A percentile compares a stretch with the other conserved stretches of the same genome.
phyloP scores from a whole-genome alignment of 2,329 filamentous ascomycete species.

The Didymella keratinophila region DNA sequence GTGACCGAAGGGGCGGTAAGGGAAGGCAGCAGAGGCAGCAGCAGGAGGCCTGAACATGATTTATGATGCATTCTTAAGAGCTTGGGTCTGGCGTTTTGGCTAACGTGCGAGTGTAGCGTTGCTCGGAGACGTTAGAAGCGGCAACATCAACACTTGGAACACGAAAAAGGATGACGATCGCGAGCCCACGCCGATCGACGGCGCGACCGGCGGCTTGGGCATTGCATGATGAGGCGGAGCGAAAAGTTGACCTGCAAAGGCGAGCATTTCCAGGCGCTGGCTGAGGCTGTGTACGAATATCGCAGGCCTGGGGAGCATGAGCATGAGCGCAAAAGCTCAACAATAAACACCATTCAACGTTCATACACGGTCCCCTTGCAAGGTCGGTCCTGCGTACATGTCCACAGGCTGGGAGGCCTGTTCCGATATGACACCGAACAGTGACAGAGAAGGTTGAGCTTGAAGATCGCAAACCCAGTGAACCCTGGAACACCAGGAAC shows the following conservation, averaged over 20 bases:
- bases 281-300: conserved; percentile 24
- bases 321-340: conserved; percentile 25
- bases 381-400: no score
- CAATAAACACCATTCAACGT: conserved; percentile 20
- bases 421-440: no score
- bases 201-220: conserved; percentile 7
- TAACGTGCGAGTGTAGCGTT: conserved; percentile 24
- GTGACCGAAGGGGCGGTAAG: conserved; percentile 44
- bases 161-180: conserved; percentile 13
- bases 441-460: no score
- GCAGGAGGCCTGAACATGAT: conserved; percentile 43
- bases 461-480: no score
- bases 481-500: no score
- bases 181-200: conserved; percentile 3
- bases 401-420: no score
- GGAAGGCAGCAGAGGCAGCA: conserved; percentile 45
- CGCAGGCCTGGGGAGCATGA: conserved; percentile 23
- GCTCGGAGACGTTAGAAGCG: conserved; percentile 11
- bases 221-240: conserved; percentile 16
- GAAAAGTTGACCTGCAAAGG: not conserved
- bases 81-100: conserved; percentile 33
- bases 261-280: conserved; percentile 15
- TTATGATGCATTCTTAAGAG: conserved; percentile 27
- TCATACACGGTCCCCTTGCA: not conserved
- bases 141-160: conserved; percentile 15